Evolutionary conservation across 1,284 basidiomycete species (phyloP).

Genomic region (Cryptococcus jaspeensis): DNA sequence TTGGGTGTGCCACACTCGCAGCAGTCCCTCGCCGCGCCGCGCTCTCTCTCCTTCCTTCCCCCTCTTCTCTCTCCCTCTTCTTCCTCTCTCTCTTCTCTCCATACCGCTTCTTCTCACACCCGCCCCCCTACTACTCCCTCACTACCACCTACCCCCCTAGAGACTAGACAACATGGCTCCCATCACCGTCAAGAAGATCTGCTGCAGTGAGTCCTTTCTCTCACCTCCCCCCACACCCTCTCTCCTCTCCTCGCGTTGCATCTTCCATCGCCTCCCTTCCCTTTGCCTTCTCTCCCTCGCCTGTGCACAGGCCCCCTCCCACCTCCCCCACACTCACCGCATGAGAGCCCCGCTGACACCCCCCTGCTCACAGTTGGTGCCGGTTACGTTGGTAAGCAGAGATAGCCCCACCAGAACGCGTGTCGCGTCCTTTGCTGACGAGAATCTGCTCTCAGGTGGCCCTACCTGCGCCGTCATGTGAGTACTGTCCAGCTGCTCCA

Average conservation of each 20-base stretch:
- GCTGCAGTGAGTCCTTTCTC: constrained; percentile 69
- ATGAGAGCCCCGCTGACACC: constrained; percentile 10
- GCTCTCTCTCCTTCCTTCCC: constrained; percentile 10
- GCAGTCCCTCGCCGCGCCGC: neutral
- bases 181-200: constrained; percentile 76
- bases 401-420: constrained; percentile 3
- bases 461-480: constrained; percentile 89
- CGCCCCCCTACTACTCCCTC: neutral
- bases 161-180: constrained; percentile 45
- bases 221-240: constrained; percentile 6
- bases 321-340: neutral
- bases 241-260: neutral
- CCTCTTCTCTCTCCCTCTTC: neutral
- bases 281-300: constrained; percentile 10
- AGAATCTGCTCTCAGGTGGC: constrained; percentile 60
- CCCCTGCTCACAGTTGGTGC: constrained; percentile 69
- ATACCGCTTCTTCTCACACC: constrained; percentile 1
- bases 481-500: constrained; percentile 6
- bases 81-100: constrained; percentile 8
- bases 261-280: constrained; percentile 10
- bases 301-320: neutral
- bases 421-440: constrained; percentile 13
- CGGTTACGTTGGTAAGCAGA: constrained; percentile 82
- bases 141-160: constrained; percentile 1
- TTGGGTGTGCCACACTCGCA: too few species aligned